These are phyloP conservation scores for Cordyceps pruinosa DNA, from an alignment of 2,329 filamentous ascomycete species.

Conservation along the genomic window DNA sequence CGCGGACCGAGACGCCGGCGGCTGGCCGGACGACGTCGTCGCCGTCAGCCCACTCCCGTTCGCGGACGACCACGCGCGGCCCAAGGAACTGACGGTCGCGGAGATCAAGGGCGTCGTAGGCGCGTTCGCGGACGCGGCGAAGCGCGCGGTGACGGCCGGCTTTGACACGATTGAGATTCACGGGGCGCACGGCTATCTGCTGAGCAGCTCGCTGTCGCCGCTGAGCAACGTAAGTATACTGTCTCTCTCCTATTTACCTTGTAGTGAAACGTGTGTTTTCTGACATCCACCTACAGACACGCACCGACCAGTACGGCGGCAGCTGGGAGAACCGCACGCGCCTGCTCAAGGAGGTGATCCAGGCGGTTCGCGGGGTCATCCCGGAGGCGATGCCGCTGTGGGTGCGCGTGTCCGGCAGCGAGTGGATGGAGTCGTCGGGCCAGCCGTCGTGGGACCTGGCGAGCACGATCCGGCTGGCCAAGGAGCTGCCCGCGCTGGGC, in stretches of 20 bases:
- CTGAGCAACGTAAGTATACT: constrained; percentile 41
- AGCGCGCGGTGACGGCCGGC: constrained; percentile 59
- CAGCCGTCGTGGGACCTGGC: constrained; percentile 59
- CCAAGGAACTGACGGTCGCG: constrained; percentile 59
- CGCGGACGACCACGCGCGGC: constrained; percentile 51
- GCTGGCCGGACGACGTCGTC: constrained; percentile 52
- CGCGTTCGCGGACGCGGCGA: constrained; percentile 52
- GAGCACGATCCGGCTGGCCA: constrained; percentile 47
- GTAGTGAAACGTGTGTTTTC: neutral
- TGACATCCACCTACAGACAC: constrained; percentile 28
- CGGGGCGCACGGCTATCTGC: constrained; percentile 59
- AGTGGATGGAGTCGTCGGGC: constrained; percentile 49
- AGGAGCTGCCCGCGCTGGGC: constrained; percentile 62
- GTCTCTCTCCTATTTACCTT: neutral
- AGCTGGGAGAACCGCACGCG: constrained; percentile 59
- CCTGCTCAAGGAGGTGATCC: constrained; percentile 48
- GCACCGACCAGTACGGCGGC: constrained; percentile 60
- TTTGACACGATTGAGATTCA: constrained; percentile 70
- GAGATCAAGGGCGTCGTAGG: constrained; percentile 62
- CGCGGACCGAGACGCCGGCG: constrained; percentile 44
- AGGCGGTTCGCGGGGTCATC: constrained; percentile 44
- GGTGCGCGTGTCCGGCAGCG: constrained; percentile 53
- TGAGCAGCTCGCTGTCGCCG: constrained; percentile 58
- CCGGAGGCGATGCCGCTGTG: constrained; percentile 50
- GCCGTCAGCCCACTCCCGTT: constrained; percentile 50